Evolutionary conservation across 1,284 basidiomycete species (phyloP).

Genomic region (Ceratobasidium sp.): DNA sequence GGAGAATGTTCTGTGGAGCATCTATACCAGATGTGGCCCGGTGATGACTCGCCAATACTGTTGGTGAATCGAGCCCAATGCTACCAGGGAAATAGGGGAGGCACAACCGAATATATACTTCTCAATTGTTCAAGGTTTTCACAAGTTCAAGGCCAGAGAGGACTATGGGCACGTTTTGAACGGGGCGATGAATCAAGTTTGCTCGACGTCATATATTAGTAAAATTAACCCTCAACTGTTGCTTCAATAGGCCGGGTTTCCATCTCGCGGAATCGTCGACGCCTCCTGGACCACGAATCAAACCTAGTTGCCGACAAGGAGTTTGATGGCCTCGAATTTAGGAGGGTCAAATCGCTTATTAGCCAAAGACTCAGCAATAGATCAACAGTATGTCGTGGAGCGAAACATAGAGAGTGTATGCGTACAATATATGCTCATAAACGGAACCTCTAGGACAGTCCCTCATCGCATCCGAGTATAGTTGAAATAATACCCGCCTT

Average conservation of each 20-base stretch:
- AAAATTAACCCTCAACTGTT: neutral
- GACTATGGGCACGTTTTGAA: conserved; percentile 6
- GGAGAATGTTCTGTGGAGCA: neutral
- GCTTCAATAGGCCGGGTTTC: no score
- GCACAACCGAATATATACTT: neutral
- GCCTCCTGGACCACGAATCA: neutral
- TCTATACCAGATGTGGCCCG: conserved; percentile 1
- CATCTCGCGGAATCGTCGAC: conserved; percentile 2
- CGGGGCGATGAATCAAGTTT: neutral
- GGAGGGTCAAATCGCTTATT: neutral
- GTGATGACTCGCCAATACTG: neutral
- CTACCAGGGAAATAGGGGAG: neutral
- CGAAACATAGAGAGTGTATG: no score
- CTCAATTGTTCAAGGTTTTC: neutral
- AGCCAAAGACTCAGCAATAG: no score
- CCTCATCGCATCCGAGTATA: no score
- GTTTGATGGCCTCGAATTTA: neutral
- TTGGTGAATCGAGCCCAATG: neutral
- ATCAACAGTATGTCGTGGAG: no score
- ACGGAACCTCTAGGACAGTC: no score
- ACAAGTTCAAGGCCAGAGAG: neutral
- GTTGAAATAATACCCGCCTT: no score
- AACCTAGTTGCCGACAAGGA: neutral
- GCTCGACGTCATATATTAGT: neutral
- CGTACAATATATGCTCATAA: no score